phyloP scores from a whole-genome alignment of 257 asterid genomes.

The Ilex asprella region DNA sequence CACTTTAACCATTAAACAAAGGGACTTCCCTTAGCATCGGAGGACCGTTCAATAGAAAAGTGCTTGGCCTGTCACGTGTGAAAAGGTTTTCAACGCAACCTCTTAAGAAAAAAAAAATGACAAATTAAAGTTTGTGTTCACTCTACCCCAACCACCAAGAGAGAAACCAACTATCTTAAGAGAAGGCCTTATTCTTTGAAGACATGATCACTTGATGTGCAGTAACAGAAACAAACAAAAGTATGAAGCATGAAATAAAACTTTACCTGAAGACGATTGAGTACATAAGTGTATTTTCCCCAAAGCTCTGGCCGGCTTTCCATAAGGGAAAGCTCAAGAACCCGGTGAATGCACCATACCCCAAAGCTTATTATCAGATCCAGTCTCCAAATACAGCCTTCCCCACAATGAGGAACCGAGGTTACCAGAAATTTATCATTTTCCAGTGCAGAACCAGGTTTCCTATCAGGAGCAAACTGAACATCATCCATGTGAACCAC shows the following conservation, averaged over 20 bases:
- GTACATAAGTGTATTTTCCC: slow-evolving; percentile 93
- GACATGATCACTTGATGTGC: too few species aligned
- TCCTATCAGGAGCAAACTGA: slow-evolving; percentile 32
- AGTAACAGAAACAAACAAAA: background rate
- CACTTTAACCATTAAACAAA: too few species aligned
- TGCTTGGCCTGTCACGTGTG: too few species aligned
- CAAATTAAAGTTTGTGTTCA: too few species aligned
- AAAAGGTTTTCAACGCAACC: too few species aligned
- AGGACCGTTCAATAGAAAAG: too few species aligned
- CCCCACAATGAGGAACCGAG: slow-evolving; percentile 87
- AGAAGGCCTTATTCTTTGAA: background rate
- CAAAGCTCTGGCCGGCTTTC: slow-evolving; percentile 98
- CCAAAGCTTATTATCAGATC: slow-evolving; percentile 90
- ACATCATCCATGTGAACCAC: slow-evolving; percentile 12
- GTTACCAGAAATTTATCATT: slow-evolving; percentile 47
- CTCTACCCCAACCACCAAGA: too few species aligned
- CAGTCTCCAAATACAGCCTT: slow-evolving; percentile 76
- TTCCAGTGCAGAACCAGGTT: slow-evolving; percentile 23
- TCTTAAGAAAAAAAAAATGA: too few species aligned
- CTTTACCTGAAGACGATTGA: slow-evolving; percentile 90
- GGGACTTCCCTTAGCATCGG: too few species aligned
- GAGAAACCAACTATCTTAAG: too few species aligned
- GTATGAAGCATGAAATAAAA: background rate
- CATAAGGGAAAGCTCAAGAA: slow-evolving; percentile 86
- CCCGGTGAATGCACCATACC: slow-evolving; percentile 94